A percentile compares a stretch with the other conserved stretches of the same genome.
Evolutionary conservation across 352 stramenopile species (phyloP).

Genomic region (Phytophthora kernoviae): DNA sequence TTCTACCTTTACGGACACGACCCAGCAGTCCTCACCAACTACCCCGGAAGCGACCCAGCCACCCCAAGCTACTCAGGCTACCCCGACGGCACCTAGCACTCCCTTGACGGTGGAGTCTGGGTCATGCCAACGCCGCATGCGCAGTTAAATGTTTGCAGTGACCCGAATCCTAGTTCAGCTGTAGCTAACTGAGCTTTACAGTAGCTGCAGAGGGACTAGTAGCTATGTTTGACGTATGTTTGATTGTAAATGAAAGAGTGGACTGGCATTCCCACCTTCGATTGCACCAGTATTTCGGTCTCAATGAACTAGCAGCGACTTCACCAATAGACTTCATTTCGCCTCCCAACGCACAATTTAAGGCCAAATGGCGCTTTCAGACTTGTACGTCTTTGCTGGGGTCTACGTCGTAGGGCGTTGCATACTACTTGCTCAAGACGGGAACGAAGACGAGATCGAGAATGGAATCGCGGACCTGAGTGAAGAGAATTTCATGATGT

Average conservation of each 20-base stretch:
- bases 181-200: too few species aligned
- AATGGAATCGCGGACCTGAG: neutral
- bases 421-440: conserved; percentile 3
- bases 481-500: conserved; percentile 15
- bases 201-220: too few species aligned
- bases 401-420: conserved; percentile 10
- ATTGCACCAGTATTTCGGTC: conserved; percentile 7
- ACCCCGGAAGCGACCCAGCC: conserved; percentile 6
- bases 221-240: neutral
- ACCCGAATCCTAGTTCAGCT: too few species aligned
- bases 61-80: conserved; percentile 3
- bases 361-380: conserved; percentile 1
- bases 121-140: conserved; percentile 22
- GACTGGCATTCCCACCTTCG: neutral
- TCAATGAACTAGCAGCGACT: neutral
- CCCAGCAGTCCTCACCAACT: conserved; percentile 4
- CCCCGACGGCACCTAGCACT: neutral
- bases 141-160: conserved; percentile 4
- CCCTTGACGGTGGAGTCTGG: conserved; percentile 3
- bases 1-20: conserved; percentile 5
- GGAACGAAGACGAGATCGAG: neutral
- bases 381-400: conserved; percentile 18
- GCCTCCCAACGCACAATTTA: neutral
- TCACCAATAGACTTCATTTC: neutral
- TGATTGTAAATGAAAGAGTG: conserved; percentile 6